Evolutionary conservation across 805 yeast species (phyloP).

Genomic region (Yarrowia hollandica): DNA sequence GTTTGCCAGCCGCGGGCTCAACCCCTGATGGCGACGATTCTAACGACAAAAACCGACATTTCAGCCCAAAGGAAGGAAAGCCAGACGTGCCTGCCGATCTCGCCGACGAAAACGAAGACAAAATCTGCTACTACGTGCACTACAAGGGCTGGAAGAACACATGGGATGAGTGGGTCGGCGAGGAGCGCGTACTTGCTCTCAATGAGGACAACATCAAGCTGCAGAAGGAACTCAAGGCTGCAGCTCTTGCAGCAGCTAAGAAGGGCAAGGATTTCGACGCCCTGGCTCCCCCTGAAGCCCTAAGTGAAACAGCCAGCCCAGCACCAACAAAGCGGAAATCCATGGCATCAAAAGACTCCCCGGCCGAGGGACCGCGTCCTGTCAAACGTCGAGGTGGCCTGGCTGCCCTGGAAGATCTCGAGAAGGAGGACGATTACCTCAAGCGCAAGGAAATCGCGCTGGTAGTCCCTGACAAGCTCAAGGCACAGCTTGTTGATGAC

Average conservation of each 20-base stretch:
- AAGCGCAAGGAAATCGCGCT: constrained; percentile 53
- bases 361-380: constrained; percentile 12
- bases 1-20: background rate
- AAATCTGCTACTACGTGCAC: constrained; percentile 66
- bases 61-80: constrained; percentile 30
- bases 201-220: constrained; percentile 66
- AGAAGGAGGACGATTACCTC: constrained; percentile 42
- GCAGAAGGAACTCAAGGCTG: constrained; percentile 59
- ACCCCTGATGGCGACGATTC: constrained; percentile 35
- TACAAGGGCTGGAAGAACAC: constrained; percentile 94
- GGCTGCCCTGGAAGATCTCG: constrained; percentile 39
- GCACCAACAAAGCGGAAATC: constrained; percentile 34
- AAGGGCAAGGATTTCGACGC: constrained; percentile 29
- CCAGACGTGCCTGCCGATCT: constrained; percentile 36
- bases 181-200: constrained; percentile 63
- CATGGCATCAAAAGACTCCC: constrained; percentile 24
- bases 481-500: constrained; percentile 77
- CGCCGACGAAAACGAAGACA: constrained; percentile 44
- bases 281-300: constrained; percentile 30
- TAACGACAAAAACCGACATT: constrained; percentile 26
- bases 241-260: constrained; percentile 44
- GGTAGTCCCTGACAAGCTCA: constrained; percentile 63
- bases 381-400: constrained; percentile 36
- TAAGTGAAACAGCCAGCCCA: constrained; percentile 23
- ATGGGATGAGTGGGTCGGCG: constrained; percentile 96